Evolutionary conservation across 805 yeast species (phyloP).

Genomic region (Metschnikowia noctiluminum): DNA sequence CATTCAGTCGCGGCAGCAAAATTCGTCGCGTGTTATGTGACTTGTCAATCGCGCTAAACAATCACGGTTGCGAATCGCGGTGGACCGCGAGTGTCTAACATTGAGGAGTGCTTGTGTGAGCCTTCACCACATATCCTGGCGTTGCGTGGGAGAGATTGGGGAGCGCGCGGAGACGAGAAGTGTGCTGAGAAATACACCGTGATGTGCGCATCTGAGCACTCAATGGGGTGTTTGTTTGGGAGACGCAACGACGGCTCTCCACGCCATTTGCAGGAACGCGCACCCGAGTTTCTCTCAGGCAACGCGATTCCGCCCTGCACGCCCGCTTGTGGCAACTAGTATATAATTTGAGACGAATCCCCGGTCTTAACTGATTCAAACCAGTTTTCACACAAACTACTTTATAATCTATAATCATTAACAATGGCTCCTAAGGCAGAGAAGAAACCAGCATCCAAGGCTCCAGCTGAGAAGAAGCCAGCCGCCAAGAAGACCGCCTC

Average conservation of each 20-base stretch:
- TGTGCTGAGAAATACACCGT: conserved; percentile 17
- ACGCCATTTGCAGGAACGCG: conserved; percentile 14
- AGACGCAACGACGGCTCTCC: conserved; percentile 6
- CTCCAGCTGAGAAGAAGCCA: conserved; percentile 40
- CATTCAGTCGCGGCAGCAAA: neutral
- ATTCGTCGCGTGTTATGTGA: neutral
- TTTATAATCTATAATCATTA: conserved; percentile 13
- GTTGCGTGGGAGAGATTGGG: neutral
- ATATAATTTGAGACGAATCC: conserved; percentile 20
- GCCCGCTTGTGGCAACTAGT: conserved; percentile 18
- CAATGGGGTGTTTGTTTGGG: conserved; percentile 7
- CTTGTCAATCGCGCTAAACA: neutral
- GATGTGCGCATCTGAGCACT: conserved; percentile 10
- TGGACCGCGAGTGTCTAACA: neutral
- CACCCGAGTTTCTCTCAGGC: conserved; percentile 4
- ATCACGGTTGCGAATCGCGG: neutral
- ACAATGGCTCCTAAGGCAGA: conserved; percentile 38
- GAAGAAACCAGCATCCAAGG: conserved; percentile 39
- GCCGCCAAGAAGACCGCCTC: conserved; percentile 37
- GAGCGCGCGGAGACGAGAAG: conserved; percentile 10
- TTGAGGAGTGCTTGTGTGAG: too few species aligned
- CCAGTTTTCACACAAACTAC: conserved; percentile 16
- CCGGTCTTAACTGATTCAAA: conserved; percentile 3
- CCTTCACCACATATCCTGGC: too few species aligned
- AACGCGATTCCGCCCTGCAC: conserved; percentile 21